A percentile compares a stretch with the other conserved stretches of the same genome.
Conservation (phyloP, 345 rosid genomes). For the Microthlaspi erraticum region DNA sequence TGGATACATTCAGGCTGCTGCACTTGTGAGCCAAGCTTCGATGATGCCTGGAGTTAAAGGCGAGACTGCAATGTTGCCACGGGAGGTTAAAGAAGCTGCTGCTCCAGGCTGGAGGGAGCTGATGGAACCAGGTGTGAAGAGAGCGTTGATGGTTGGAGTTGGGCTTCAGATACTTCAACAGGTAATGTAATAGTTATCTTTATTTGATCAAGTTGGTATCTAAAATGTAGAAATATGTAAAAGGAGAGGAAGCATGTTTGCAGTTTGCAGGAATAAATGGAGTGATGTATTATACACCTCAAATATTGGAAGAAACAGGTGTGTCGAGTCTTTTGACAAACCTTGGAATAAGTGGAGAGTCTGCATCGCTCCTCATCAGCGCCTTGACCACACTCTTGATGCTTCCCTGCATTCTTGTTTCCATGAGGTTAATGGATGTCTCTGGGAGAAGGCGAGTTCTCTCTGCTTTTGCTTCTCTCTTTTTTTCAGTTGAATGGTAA, state of each 20-base stretch:
- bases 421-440: conserved; percentile 86
- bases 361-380: conserved; percentile 87
- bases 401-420: conserved; percentile 85
- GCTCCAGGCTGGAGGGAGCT: conserved; percentile 70
- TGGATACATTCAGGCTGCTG: conserved; percentile 79
- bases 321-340: conserved; percentile 69
- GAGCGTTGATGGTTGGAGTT: conserved; percentile 75
- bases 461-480: conserved; percentile 13
- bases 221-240: background rate
- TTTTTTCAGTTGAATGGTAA: background rate
- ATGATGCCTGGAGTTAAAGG: conserved; percentile 56
- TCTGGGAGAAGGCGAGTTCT: conserved; percentile 76
- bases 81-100: conserved; percentile 54
- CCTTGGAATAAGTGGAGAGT: conserved; percentile 65
- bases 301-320: conserved; percentile 84
- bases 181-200: conserved; percentile 48
- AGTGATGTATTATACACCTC: conserved; percentile 89
- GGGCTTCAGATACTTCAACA: conserved; percentile 88
- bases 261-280: conserved; percentile 92
- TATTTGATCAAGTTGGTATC: background rate
- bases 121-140: conserved; percentile 76
- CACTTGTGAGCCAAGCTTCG: conserved; percentile 73
- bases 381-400: conserved; percentile 70
- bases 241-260: conserved; percentile 28
- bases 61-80: conserved; percentile 58